Percentiles rank a stretch among this genome's conserved stretches.
phyloP scores from a whole-genome alignment of 2,329 filamentous ascomycete genomes.

The Zopfia rhizophila region DNA sequence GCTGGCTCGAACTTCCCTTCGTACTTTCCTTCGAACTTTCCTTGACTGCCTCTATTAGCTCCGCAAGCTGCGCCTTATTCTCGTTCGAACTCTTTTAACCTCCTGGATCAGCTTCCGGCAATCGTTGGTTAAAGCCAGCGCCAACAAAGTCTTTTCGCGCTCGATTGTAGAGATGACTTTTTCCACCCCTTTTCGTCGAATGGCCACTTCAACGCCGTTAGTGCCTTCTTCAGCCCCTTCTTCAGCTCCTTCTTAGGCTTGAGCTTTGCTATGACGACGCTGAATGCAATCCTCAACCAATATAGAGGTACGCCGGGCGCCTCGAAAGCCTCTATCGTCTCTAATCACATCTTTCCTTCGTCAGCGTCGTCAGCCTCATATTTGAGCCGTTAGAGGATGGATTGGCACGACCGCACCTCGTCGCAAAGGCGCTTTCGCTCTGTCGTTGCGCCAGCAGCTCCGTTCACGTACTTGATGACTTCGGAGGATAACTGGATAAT shows the following conservation, averaged over 20 bases:
- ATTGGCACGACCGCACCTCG: slow-evolving; percentile 6
- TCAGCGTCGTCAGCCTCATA: slow-evolving; percentile 15
- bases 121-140: slow-evolving; percentile 8
- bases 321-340: slow-evolving; percentile 8
- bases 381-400: slow-evolving; percentile 10
- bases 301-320: slow-evolving; percentile 5
- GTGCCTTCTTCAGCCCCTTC: too few species aligned
- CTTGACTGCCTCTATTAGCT: slow-evolving; percentile 2
- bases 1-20: too few species aligned
- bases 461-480: slow-evolving; percentile 30
- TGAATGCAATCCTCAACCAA: slow-evolving; percentile 3
- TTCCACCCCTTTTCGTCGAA: slow-evolving; percentile 27
- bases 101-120: slow-evolving; percentile 9
- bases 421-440: slow-evolving; percentile 27
- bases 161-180: slow-evolving; percentile 23
- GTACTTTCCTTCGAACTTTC: too few species aligned
- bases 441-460: slow-evolving; percentile 30
- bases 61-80: slow-evolving; percentile 6
- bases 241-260: slow-evolving; percentile 1
- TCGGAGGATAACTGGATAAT: slow-evolving; percentile 32
- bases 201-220: slow-evolving; percentile 26
- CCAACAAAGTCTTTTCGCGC: slow-evolving; percentile 13
- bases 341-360: slow-evolving; percentile 8
- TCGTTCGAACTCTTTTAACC: slow-evolving; percentile 2
- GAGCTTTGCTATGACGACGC: not conserved